Conservation (phyloP, 2,329 filamentous ascomycete genomes). For the Phaeosphaeriaceae sp. region DNA sequence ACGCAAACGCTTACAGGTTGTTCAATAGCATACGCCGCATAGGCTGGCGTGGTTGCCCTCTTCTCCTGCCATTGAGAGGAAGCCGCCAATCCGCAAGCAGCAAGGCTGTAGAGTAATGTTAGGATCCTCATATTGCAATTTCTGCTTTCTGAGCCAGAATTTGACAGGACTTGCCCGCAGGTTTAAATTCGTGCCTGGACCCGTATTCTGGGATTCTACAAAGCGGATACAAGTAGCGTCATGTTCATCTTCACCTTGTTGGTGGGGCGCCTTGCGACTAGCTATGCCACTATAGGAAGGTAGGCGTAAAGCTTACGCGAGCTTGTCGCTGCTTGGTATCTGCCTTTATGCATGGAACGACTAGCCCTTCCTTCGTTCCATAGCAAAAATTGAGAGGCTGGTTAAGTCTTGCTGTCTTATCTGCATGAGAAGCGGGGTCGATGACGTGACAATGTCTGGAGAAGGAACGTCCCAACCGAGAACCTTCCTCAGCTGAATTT, state of each 20-base stretch:
- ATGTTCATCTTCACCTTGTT: conserved; percentile 8
- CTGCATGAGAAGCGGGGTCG: background rate
- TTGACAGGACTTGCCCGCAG: background rate
- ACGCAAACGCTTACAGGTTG: conserved; percentile 22
- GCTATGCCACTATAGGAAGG: conserved; percentile 20
- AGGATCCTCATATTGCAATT: conserved; percentile 16
- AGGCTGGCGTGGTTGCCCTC: conserved; percentile 23
- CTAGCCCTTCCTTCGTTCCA: background rate
- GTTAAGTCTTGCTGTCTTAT: background rate
- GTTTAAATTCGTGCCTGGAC: background rate
- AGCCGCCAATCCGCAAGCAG: conserved; percentile 9
- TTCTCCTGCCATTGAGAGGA: conserved; percentile 10
- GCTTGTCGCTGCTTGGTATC: conserved; percentile 22
- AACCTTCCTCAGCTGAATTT: background rate
- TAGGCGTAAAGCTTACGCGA: conserved; percentile 17
- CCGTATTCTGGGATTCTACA: background rate
- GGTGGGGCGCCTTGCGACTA: conserved; percentile 11
- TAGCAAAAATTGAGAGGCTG: background rate
- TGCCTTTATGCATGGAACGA: background rate
- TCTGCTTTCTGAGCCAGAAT: conserved; percentile 1
- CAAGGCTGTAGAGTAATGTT: conserved; percentile 9
- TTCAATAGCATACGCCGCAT: conserved; percentile 33
- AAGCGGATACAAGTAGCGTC: conserved; percentile 11
- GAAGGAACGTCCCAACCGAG: background rate
- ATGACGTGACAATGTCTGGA: background rate